phyloP scores from a whole-genome alignment of 257 asterid species.

The Lithospermum erythrorhizon region DNA sequence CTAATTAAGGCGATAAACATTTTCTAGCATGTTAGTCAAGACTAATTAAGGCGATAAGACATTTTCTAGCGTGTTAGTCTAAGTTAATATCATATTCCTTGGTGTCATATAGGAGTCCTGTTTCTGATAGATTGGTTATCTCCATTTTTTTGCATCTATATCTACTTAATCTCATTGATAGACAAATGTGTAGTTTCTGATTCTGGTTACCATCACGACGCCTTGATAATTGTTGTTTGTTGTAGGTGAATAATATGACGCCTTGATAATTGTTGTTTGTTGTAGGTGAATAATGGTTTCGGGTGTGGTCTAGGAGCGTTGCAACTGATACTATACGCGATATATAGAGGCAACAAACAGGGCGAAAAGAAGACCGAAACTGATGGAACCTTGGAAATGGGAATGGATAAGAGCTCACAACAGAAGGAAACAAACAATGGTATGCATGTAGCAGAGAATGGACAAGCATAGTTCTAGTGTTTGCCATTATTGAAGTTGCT shows the following conservation, averaged over 20 bases:
- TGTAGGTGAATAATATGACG: constrained; percentile 46
- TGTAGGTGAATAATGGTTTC: constrained; percentile 70
- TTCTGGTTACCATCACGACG: not conserved
- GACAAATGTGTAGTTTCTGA: not conserved
- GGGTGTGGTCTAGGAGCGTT: constrained; percentile 57
- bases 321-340: constrained; percentile 49
- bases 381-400: constrained; percentile 30
- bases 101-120: too few species aligned
- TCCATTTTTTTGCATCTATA: too few species aligned
- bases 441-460: not conserved
- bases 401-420: constrained; percentile 15
- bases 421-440: constrained; percentile 9
- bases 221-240: not conserved
- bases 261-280: not conserved
- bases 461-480: not conserved
- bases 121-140: too few species aligned
- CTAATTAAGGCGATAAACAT: not conserved
- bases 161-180: too few species aligned
- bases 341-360: constrained; percentile 38
- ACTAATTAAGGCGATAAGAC: too few species aligned
- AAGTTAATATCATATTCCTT: too few species aligned
- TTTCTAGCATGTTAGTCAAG: too few species aligned
- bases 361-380: constrained; percentile 14
- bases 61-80: too few species aligned
- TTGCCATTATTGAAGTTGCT: not conserved